These are phyloP conservation scores for Penicillium longicatenatum DNA, from an alignment of 495 filamentous ascomycete species.

Conservation along the genomic window DNA sequence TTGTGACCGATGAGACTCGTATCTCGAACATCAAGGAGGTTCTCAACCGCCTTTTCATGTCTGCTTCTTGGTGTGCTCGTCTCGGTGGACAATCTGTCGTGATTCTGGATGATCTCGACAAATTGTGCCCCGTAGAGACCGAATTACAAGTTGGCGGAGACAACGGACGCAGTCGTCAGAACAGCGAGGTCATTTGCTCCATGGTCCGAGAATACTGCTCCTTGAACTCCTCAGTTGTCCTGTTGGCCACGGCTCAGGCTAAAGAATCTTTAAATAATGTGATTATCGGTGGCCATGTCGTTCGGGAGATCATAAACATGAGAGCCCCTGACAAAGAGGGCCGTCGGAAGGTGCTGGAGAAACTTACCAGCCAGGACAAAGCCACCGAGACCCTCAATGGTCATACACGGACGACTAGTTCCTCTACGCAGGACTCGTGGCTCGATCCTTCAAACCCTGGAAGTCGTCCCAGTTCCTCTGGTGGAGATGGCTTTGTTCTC, in stretches of 20 bases:
- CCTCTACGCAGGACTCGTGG: conserved; percentile 62
- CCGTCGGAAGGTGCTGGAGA: conserved; percentile 78
- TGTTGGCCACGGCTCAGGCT: conserved; percentile 88
- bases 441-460: conserved; percentile 63
- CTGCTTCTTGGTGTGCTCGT: conserved; percentile 84
- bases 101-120: conserved; percentile 90
- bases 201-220: conserved; percentile 80
- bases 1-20: conserved; percentile 85
- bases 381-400: conserved; percentile 38
- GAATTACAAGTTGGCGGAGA: conserved; percentile 90
- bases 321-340: conserved; percentile 91
- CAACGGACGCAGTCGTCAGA: conserved; percentile 86
- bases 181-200: conserved; percentile 85
- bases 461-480: conserved; percentile 49
- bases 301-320: conserved; percentile 79
- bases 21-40: conserved; percentile 90
- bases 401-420: conserved; percentile 38
- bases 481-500: conserved; percentile 64
- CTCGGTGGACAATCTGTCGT: conserved; percentile 80
- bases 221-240: conserved; percentile 72
- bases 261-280: conserved; percentile 86
- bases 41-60: conserved; percentile 77
- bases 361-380: conserved; percentile 50
- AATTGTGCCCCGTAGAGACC: conserved; percentile 86
- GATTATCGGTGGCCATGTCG: conserved; percentile 76